Percentiles rank a stretch among this genome's conserved stretches.
These are phyloP conservation scores for Cladophialophora chaetospira DNA, from an alignment of 2,329 filamentous ascomycete species.

Conservation along the genomic window DNA sequence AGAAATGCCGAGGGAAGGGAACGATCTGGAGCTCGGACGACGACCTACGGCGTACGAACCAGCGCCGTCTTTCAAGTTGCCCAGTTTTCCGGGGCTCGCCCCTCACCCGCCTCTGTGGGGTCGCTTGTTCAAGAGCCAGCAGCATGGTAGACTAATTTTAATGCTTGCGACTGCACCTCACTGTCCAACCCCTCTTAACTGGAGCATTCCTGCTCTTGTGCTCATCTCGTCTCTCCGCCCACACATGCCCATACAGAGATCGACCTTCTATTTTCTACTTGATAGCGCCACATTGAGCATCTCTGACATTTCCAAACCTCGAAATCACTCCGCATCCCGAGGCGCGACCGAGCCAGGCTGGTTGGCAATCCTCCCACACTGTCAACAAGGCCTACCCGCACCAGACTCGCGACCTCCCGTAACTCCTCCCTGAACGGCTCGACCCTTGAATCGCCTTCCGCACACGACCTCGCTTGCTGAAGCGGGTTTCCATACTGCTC, in stretches of 20 bases:
- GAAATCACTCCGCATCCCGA: slow-evolving; percentile 18
- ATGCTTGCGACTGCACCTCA: not conserved
- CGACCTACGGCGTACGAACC: too few relatives aligned
- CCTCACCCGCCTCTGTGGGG: slow-evolving; percentile 12
- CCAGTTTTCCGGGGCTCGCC: too few relatives aligned
- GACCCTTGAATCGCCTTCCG: not conserved
- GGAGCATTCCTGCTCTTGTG: not conserved
- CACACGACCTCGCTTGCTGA: not conserved
- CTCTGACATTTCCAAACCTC: not conserved
- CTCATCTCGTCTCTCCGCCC: not conserved
- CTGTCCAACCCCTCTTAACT: not conserved
- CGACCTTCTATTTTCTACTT: not conserved
- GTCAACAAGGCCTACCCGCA: too few relatives aligned
- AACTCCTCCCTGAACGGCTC: not conserved
- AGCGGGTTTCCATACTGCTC: not conserved
- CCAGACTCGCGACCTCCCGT: too few relatives aligned
- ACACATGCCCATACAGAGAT: too few relatives aligned
- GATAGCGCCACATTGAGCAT: slow-evolving; percentile 18
- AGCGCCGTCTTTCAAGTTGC: too few relatives aligned
- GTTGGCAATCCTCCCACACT: too few relatives aligned
- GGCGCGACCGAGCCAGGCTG: not conserved
- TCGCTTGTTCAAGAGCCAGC: slow-evolving; percentile 7
- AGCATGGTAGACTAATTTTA: slow-evolving; percentile 6
- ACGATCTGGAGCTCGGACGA: not conserved
- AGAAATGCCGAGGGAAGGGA: slow-evolving; percentile 7